phyloP scores from a whole-genome alignment of 345 rosid species.

The Dimocarpus longan region DNA sequence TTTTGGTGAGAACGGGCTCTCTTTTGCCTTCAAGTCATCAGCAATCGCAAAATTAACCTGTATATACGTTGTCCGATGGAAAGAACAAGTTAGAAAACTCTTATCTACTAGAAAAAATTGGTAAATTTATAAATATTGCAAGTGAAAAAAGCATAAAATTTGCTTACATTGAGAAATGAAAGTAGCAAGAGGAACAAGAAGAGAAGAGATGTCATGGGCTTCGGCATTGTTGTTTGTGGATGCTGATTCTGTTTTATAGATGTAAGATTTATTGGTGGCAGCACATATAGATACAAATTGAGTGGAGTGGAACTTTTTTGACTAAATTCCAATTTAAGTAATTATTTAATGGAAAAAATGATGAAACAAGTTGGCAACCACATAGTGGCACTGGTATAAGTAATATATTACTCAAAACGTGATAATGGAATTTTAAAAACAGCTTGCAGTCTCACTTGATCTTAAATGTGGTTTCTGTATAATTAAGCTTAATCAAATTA shows the following conservation, averaged over 20 bases:
- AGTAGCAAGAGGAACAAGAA: conserved; percentile 26
- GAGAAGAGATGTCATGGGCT: conserved; percentile 16
- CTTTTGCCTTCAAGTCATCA: conserved; percentile 30
- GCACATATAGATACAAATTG: too few relatives aligned
- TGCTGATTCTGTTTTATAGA: neutral
- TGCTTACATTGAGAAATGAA: conserved; percentile 39
- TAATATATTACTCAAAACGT: too few relatives aligned
- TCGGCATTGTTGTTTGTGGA: neutral
- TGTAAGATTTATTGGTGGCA: neutral
- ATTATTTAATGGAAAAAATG: too few relatives aligned
- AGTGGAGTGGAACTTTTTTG: neutral
- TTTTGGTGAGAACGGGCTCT: conserved; percentile 75
- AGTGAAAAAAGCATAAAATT: neutral
- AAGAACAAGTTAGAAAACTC: neutral
- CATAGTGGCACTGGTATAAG: too few relatives aligned
- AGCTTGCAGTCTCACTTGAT: too few relatives aligned
- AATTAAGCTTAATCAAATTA: too few relatives aligned
- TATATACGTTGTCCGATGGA: conserved; percentile 15
- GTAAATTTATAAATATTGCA: neutral
- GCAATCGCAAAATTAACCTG: conserved; percentile 38
- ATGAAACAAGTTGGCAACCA: neutral
- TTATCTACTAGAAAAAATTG: neutral
- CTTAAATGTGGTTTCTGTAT: too few relatives aligned
- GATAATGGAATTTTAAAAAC: too few relatives aligned
- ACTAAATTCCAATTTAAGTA: neutral